Evolutionary conservation across 2,329 filamentous ascomycete genomes (phyloP).

Genomic region (Arachnopeziza araneosa): DNA sequence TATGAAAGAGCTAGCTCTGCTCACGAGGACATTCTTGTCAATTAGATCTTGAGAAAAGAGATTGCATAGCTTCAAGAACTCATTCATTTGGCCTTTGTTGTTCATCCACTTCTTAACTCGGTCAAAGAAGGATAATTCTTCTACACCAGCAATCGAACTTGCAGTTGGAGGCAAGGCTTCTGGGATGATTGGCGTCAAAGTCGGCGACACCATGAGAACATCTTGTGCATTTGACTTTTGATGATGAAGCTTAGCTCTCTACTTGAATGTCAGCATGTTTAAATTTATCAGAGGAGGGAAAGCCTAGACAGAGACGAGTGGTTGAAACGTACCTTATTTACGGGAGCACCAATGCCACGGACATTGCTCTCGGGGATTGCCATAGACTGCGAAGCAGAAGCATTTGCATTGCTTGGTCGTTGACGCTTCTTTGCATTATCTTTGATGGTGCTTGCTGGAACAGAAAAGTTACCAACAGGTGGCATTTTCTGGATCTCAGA

Average conservation of each 20-base stretch:
- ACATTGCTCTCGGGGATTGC: constrained; percentile 20
- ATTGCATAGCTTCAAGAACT: constrained; percentile 96
- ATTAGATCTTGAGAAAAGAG: constrained; percentile 91
- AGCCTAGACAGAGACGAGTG: not conserved
- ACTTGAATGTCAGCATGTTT: constrained; percentile 3
- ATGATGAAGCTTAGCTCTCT: constrained; percentile 69
- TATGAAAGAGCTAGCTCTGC: constrained; percentile 80
- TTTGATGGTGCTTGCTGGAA: constrained; percentile 72
- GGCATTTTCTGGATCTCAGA: constrained; percentile 63
- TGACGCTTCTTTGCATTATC: constrained; percentile 76
- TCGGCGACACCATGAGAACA: constrained; percentile 60
- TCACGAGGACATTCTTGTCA: constrained; percentile 73
- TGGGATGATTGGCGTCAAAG: constrained; percentile 80
- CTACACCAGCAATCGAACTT: constrained; percentile 66
- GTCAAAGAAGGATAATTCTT: constrained; percentile 92
- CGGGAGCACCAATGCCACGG: constrained; percentile 28
- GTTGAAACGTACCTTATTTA: constrained; percentile 44
- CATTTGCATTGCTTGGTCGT: constrained; percentile 40
- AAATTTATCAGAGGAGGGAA: not conserved
- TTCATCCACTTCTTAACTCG: constrained; percentile 93
- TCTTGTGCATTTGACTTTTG: constrained; percentile 38
- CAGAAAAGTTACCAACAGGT: constrained; percentile 90
- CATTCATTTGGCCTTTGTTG: constrained; percentile 87
- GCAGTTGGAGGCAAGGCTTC: constrained; percentile 77
- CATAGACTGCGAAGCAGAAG: constrained; percentile 27